Conservation (phyloP, 2,329 filamentous ascomycete genomes). For the Aureobasidium namibiae region DNA sequence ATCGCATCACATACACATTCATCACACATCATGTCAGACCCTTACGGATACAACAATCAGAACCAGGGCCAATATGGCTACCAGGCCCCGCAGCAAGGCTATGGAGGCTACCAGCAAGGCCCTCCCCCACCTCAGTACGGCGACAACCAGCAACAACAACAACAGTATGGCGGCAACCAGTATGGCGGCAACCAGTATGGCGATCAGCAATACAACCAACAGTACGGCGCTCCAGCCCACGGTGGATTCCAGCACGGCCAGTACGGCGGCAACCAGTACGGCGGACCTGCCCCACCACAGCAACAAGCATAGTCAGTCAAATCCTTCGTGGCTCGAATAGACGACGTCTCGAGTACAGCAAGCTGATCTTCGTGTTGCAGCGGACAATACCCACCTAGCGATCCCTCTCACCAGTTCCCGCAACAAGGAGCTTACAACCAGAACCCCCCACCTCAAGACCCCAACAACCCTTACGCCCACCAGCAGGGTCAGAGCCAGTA, state of each 20-base stretch:
- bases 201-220: constrained; percentile 17
- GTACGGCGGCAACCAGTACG: constrained; percentile 22
- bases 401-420: constrained; percentile 19
- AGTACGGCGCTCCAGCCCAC: constrained; percentile 33
- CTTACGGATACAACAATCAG: constrained; percentile 36
- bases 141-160: constrained; percentile 15
- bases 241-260: constrained; percentile 44
- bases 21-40: constrained; percentile 42
- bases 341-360: constrained; percentile 19
- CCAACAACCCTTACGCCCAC: constrained; percentile 29
- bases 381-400: constrained; percentile 23
- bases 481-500: constrained; percentile 29
- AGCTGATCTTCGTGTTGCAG: constrained; percentile 11
- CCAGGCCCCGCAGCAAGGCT: constrained; percentile 10
- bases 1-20: too few relatives aligned
- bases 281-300: constrained; percentile 26
- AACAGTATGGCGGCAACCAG: constrained; percentile 18
- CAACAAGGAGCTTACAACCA: constrained; percentile 33
- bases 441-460: constrained; percentile 29
- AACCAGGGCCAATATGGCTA: constrained; percentile 15
- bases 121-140: constrained; percentile 14
- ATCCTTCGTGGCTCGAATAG: constrained; percentile 19
- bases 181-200: constrained; percentile 23
- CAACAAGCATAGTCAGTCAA: constrained; percentile 24
- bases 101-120: constrained; percentile 16